Evolutionary conservation across 108 stramenopile genomes (phyloP), one percentile per base, ranked within the genome.

Genomic region (Nitzschia palea): DNA sequence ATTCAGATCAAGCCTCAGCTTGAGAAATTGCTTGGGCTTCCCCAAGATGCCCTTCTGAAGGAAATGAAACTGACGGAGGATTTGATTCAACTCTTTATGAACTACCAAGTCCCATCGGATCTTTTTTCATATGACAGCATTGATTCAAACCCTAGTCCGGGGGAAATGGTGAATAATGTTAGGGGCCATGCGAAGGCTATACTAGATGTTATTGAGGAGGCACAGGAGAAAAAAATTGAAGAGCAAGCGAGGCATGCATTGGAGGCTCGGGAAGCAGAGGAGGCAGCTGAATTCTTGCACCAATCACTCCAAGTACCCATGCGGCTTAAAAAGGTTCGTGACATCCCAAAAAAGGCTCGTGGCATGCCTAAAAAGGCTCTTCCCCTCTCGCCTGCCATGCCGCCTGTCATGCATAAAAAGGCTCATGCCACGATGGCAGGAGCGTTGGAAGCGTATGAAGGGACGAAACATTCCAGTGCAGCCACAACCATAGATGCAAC

Each of bases 1-100:
- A 68, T 95, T 14, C 90, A 95, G 69, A 73, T 95, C 52, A 93
- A 93, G 69, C 95, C 95, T 4, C 95, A 95, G 65, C 80, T 95
- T 1, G 95, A 95, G 67, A 42, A 60, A 17, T 57, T 93, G 33
- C 62, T 95, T 35, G 76, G 84, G 14, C 70, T 95, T 12, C 89
- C 86, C 6, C 28, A 60, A 26, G 83, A 82, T 55, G 48, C 84
- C 0, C 59, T 95, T 20, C 85, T 90, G 40, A 95, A 95, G 67
- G 89, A 93, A 44, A 90, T 95, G 72, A 53, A 79, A 33, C 76
- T 95, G 5, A 90, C 90, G 0, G 83, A 93, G 61, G 86, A 91
- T 62, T 77, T 95, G 6, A 83, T 90, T 84, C 54, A 73, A 10
- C 74, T 93, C 31, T 93, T 95, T 71, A 57, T 91, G 2, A 84